These are phyloP conservation scores for Leccinum angustisporum DNA, from an alignment of 1,284 basidiomycete genomes.

Conservation along the genomic window DNA sequence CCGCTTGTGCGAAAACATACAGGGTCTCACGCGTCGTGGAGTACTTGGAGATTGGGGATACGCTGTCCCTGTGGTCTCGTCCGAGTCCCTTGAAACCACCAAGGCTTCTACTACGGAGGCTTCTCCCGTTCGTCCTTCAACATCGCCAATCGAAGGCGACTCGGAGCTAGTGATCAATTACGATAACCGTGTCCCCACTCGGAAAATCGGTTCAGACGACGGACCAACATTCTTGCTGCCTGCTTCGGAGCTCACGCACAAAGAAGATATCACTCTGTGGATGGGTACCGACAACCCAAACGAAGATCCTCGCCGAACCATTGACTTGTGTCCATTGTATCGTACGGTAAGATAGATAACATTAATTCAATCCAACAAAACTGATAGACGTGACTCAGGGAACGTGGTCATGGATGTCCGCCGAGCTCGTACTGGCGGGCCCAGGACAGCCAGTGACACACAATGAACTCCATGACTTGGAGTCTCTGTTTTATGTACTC, in stretches of 20 bases:
- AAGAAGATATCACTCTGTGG: conserved; percentile 5
- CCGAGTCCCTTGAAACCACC: not conserved
- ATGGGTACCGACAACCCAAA: conserved; percentile 5
- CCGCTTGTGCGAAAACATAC: not conserved
- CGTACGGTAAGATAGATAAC: not conserved
- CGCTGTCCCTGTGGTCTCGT: not conserved
- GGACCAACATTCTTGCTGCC: not conserved
- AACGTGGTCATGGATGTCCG: not conserved
- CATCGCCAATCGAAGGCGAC: not conserved
- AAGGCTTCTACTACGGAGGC: not conserved
- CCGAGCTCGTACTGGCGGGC: not conserved
- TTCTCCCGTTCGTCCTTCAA: not conserved
- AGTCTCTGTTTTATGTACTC: not conserved
- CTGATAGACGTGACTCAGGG: not conserved
- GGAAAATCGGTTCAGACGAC: not conserved
- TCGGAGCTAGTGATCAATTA: not conserved
- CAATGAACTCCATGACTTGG: not conserved
- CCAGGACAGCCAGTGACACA: not conserved
- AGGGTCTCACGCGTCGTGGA: not conserved
- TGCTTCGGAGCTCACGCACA: not conserved
- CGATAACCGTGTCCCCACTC: conserved; percentile 1
- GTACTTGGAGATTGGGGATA: not conserved
- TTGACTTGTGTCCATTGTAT: conserved; percentile 8
- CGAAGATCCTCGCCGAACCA: not conserved
- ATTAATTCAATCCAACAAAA: not conserved